These are phyloP conservation scores for Arthromyces matolae DNA, from an alignment of 768 basidiomycete genomes.

Conservation along the genomic window DNA sequence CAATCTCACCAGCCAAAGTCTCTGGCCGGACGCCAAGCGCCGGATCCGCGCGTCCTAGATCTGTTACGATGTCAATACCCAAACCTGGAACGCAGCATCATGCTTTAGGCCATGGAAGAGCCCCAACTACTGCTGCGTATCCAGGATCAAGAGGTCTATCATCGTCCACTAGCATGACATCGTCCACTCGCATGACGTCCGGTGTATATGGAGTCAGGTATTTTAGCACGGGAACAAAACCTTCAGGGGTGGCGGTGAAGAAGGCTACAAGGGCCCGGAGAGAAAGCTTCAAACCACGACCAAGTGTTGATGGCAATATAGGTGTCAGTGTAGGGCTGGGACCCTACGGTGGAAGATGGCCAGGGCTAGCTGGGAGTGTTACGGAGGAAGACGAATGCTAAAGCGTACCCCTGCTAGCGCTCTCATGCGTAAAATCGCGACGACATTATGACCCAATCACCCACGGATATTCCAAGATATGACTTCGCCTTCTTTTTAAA, in stretches of 20 bases:
- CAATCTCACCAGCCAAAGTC: conserved; percentile 51
- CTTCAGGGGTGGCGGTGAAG: conserved; percentile 31
- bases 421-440: background rate
- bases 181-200: conserved; percentile 17
- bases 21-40: conserved; percentile 35
- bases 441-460: background rate
- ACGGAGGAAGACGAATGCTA: conserved; percentile 49
- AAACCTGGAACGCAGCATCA: conserved; percentile 50
- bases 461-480: background rate
- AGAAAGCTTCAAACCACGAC: conserved; percentile 82
- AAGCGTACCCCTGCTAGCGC: background rate
- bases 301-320: conserved; percentile 57
- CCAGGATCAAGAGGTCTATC: conserved; percentile 17
- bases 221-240: conserved; percentile 12
- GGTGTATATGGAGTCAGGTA: conserved; percentile 27
- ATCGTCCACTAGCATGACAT: conserved; percentile 9
- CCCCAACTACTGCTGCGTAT: conserved; percentile 31
- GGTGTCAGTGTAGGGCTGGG: conserved; percentile 22
- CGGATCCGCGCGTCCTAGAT: conserved; percentile 32
- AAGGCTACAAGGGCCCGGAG: conserved; percentile 54
- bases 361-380: conserved; percentile 35
- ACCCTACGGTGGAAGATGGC: conserved; percentile 26
- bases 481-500: background rate
- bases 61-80: conserved; percentile 45
- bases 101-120: conserved; percentile 52